Percentiles rank a stretch among this genome's conserved stretches.
Evolutionary conservation across 805 yeast genomes (phyloP).

Genomic region (Yarrowia keelungensis): DNA sequence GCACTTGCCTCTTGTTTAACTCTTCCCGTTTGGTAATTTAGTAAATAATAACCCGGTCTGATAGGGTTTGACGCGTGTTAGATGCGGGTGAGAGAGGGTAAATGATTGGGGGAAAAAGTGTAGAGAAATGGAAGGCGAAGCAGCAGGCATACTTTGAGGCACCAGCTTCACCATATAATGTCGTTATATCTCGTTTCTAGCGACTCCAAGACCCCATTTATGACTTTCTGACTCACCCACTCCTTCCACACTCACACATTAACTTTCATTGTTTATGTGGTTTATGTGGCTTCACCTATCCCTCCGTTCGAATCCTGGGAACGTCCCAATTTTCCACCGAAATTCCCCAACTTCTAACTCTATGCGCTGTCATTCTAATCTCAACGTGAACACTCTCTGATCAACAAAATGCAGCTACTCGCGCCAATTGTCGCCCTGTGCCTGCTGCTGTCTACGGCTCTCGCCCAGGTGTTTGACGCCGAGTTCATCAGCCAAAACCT

Average conservation of each 20-base stretch:
- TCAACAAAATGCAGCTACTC: conserved; percentile 30
- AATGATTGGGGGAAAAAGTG: too few species aligned
- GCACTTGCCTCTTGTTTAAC: neutral
- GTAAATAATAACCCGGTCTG: conserved; percentile 22
- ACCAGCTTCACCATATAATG: too few species aligned
- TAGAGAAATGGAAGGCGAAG: too few species aligned
- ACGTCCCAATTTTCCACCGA: too few species aligned
- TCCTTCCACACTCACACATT: too few species aligned
- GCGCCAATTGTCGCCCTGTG: conserved; percentile 36
- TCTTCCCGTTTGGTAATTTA: conserved; percentile 21
- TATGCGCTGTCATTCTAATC: conserved; percentile 29
- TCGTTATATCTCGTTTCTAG: too few species aligned
- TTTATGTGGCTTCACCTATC: too few species aligned
- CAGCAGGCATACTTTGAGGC: too few species aligned
- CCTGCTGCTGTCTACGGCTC: conserved; percentile 26
- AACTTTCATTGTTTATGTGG: too few species aligned
- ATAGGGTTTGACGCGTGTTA: conserved; percentile 31
- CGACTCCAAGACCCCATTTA: too few species aligned
- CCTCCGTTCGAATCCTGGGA: conserved; percentile 7
- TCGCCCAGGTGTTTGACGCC: conserved; percentile 25
- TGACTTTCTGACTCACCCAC: too few species aligned
- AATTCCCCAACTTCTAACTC: too few species aligned
- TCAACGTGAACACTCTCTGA: conserved; percentile 13
- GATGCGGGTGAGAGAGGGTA: neutral
- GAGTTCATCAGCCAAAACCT: conserved; percentile 29